phyloP scores from a whole-genome alignment of 371 early-diverging fungal species.

The Rhizopus stolonifer region DNA sequence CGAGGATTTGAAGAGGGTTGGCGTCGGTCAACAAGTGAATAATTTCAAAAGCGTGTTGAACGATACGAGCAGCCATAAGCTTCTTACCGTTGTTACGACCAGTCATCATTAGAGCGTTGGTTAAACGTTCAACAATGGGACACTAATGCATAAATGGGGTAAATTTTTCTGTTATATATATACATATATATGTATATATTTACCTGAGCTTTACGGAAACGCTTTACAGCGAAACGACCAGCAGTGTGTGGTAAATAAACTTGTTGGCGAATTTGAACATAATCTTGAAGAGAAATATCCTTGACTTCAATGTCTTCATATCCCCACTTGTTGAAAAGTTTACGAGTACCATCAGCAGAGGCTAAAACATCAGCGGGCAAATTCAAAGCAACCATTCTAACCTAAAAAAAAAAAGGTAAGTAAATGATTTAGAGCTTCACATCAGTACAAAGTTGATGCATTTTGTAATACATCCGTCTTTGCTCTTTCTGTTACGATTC shows the following conservation, averaged over 20 bases:
- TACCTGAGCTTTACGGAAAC: conserved; percentile 94
- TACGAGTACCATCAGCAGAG: conserved; percentile 54
- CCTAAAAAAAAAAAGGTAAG: too few relatives aligned
- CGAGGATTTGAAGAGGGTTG: conserved; percentile 98
- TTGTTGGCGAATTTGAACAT: conserved; percentile 85
- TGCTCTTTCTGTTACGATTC: too few relatives aligned
- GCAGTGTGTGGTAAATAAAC: conserved; percentile 97
- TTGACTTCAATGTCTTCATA: conserved; percentile 90
- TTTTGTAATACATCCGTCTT: too few relatives aligned
- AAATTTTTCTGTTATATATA: too few relatives aligned
- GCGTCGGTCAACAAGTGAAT: conserved; percentile 95
- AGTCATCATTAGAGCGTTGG: too few relatives aligned
- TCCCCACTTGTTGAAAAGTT: conserved; percentile 88
- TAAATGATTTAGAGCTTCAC: too few relatives aligned
- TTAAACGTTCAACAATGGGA: too few relatives aligned
- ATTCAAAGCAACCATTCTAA: conserved; percentile 24
- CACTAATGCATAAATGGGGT: too few relatives aligned
- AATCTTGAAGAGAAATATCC: conserved; percentile 90
- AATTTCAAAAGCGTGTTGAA: conserved; percentile 98
- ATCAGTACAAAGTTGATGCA: too few relatives aligned
- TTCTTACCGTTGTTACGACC: too few relatives aligned
- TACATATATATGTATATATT: too few relatives aligned
- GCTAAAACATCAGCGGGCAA: conserved; percentile 29
- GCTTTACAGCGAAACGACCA: conserved; percentile 92
- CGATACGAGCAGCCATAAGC: too few relatives aligned